Evolutionary conservation across 2,329 filamentous ascomycete species (phyloP), one percentile per base, ranked within the genome.

Genomic region (Fusarium subtropicale): DNA sequence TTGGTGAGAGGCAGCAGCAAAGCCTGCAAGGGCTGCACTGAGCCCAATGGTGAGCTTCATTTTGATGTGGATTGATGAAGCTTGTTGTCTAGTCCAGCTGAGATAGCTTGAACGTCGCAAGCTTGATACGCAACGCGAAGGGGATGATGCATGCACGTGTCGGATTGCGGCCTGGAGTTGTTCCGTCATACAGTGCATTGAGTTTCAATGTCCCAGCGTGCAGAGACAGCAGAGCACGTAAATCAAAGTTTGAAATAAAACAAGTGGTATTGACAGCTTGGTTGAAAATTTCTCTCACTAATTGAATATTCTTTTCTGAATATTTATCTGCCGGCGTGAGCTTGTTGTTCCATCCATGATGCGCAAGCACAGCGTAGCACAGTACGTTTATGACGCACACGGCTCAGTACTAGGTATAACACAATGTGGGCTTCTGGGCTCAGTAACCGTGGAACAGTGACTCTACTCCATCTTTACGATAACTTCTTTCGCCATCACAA

Each of bases 21-120:
- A 76, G 73, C 81, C 77, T 56, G 75, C 77, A 52, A 83, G 73
- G 64, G 78, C 79, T 64, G 78, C 78, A 58, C 78, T 72, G 63
- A 82, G 75, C 74, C 81, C 81, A 66, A 79, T 68, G 62, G 72
- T 78, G 72, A 82, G 79, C 80, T 81, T 83, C 81, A 83, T 83
- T 75, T 81, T 76, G 70, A 56, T 56, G 61, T 46, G 68, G 57
- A 72, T 70, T 73, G 64, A 74, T 77, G 77, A 79, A 77, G 79
- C 72, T 74, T 68, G 66, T 63, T 69, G 60, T 71, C 58, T 64
- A 57, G 55, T 69, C 66, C 66, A 65, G 65, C 75, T 75, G 73
- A 63, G 71, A 71, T 72, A 72, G 73, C 71, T 75, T 73, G 70
- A 68, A 71, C 72, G 77, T 79, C 76, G 77, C 77, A 72, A 76